Evolutionary conservation across 2,329 filamentous ascomycete genomes (phyloP).

Genomic region (Colletotrichum spaethianum): DNA sequence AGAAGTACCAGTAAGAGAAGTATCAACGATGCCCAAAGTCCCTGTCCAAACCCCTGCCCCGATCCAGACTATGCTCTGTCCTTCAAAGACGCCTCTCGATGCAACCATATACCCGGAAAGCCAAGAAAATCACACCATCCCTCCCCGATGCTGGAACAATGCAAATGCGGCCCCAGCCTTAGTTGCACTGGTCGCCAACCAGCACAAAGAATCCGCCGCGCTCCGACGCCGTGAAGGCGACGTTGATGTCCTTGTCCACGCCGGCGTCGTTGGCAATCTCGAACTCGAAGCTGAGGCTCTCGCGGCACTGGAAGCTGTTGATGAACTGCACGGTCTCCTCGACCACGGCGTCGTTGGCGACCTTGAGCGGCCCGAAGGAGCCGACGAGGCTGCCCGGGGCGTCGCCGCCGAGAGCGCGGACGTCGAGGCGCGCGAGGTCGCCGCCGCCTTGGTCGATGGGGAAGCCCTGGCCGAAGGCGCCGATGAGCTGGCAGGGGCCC

Average conservation of each 20-base stretch:
- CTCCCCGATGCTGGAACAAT: background rate
- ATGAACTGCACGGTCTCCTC: conserved; percentile 15
- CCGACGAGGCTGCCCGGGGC: conserved; percentile 25
- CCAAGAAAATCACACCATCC: background rate
- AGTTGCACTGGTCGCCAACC: conserved; percentile 36
- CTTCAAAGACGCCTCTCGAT: background rate
- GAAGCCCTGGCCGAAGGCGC: conserved; percentile 28
- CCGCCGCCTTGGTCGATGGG: conserved; percentile 30
- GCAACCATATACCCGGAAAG: background rate
- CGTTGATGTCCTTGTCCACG: conserved; percentile 11
- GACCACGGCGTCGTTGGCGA: conserved; percentile 12
- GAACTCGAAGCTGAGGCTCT: conserved; percentile 24
- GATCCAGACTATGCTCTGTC: background rate
- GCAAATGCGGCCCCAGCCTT: background rate
- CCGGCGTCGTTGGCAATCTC: conserved; percentile 17
- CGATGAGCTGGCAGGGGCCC: conserved; percentile 33
- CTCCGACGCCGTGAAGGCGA: conserved; percentile 11
- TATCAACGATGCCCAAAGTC: background rate
- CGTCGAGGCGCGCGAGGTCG: conserved; percentile 29
- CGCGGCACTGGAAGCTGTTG: conserved; percentile 32
- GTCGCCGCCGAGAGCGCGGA: conserved; percentile 15
- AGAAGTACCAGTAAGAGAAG: conserved; percentile 14
- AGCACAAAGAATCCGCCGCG: conserved; percentile 23
- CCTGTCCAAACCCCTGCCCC: background rate
- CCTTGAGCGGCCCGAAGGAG: conserved; percentile 31